Percentiles rank a stretch among this genome's conserved stretches.
phyloP scores from a whole-genome alignment of 1,284 basidiomycete species.

The Marasmius oreades region DNA sequence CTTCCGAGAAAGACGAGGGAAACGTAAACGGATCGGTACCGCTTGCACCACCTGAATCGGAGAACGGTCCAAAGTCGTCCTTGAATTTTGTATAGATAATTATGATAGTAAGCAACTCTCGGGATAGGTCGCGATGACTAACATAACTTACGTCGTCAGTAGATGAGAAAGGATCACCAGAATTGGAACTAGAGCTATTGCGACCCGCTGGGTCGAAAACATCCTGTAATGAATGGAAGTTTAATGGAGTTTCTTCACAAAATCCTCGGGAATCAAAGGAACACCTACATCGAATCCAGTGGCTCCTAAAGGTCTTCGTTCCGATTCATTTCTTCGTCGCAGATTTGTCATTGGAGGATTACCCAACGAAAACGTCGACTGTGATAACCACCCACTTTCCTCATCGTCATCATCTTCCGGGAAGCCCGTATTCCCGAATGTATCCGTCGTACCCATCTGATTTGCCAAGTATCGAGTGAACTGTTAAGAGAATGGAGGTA shows the following conservation, averaged over 20 bases:
- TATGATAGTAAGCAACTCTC: conserved; percentile 9
- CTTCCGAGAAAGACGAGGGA: conserved; percentile 53
- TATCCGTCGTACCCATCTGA: conserved; percentile 65
- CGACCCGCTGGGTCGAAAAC: conserved; percentile 42
- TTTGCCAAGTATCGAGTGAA: conserved; percentile 73
- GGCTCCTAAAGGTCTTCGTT: conserved; percentile 48
- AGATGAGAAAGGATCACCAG: conserved; percentile 52
- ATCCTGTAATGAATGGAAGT: conserved; percentile 38
- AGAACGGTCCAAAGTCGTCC: conserved; percentile 77
- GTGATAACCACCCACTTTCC: conserved; percentile 72
- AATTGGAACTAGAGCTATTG: conserved; percentile 23
- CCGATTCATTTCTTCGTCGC: conserved; percentile 31
- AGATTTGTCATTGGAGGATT: conserved; percentile 49
- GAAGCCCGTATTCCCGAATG: conserved; percentile 43
- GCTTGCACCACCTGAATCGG: conserved; percentile 50
- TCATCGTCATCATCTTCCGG: conserved; percentile 69
- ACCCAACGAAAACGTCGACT: conserved; percentile 64
- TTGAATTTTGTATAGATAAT: conserved; percentile 21
- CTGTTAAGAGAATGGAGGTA: conserved; percentile 30
- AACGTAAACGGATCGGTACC: conserved; percentile 59
- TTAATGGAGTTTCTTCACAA: conserved; percentile 1
- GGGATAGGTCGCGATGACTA: conserved; percentile 5
- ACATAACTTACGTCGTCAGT: conserved; percentile 46
- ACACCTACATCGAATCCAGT: conserved; percentile 57
- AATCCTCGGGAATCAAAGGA: not conserved